Base-by-base conservation (phyloP, 495 filamentous ascomycete species). In the Podospora didyma region DNA sequence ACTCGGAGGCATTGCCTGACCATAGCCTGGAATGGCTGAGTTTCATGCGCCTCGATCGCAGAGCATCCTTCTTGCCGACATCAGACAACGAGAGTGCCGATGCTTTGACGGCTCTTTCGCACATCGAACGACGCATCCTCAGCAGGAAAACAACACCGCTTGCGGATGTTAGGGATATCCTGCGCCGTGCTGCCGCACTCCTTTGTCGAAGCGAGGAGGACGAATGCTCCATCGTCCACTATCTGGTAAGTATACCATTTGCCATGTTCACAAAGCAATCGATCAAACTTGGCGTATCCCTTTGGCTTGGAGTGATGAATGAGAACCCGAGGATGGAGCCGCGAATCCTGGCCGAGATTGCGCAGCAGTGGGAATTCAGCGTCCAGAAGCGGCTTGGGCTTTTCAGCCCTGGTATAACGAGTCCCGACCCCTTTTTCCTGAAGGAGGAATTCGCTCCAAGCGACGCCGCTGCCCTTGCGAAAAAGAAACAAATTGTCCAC, bases 281-380 rank as follows among this genome's bases (percentile, higher is more conserved):
- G 16, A 94, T 99, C 67, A 95, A 96, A 63, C 84, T 96, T 9
- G 95, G 95, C 17, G 86, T 97, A 28, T 96, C 92, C 17, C 80
- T 97, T 9, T 99, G 95, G 95, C 82, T 96, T 44, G 91, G 92
- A 24, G 87, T 97, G 7, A 97, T 97, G 61, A 92, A 97, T 66
- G 95, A 97, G 65, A 97, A 96, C 64, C 92, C 93, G 16, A 80
- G 79, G 46, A 83, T 96, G 73, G 89, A 96, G 66, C 77, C 92
- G 1, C 86, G 89, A 46, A 82, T 99, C 47, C 67, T 97, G 21
- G 82, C 82, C 45, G 89, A 95, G 64, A 86, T 97, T 57, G 86
- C 87, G 3, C 85, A 89, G 62, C 84, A 89, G 48, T 99, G 94
- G 90, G 92, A 97, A 66, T 71, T 76, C 47, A 92, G 85, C 31